phyloP scores from a whole-genome alignment of 495 filamentous ascomycete genomes.

The Talaromyces stipitatus region DNA sequence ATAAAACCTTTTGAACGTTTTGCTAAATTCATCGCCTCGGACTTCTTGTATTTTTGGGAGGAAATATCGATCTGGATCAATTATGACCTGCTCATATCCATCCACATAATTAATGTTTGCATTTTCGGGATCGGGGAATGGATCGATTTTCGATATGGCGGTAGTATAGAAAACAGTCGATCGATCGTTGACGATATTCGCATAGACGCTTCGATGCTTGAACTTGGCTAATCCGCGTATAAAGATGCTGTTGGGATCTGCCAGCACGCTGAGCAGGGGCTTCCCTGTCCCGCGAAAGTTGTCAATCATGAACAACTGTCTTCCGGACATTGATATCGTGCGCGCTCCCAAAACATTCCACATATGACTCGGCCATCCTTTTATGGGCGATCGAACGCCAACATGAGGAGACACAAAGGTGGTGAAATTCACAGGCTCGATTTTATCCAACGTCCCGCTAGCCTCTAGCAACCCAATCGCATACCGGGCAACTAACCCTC shows the following conservation, averaged over 20 bases:
- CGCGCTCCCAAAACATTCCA: conserved; percentile 78
- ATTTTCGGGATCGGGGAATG: conserved; percentile 56
- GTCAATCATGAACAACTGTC: conserved; percentile 84
- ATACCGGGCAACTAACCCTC: conserved; percentile 82
- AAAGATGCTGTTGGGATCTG: conserved; percentile 81
- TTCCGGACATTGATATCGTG: conserved; percentile 69
- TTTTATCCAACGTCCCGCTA: conserved; percentile 66
- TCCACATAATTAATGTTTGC: conserved; percentile 63
- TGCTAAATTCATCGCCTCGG: conserved; percentile 9
- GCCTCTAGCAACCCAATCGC: conserved; percentile 76
- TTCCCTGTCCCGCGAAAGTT: conserved; percentile 71
- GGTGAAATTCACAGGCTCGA: conserved; percentile 86
- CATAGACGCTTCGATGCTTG: conserved; percentile 64
- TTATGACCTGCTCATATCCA: conserved; percentile 67
- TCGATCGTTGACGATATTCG: conserved; percentile 79
- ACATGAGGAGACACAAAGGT: conserved; percentile 90
- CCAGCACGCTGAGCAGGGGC: conserved; percentile 71
- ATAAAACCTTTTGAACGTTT: conserved; percentile 22
- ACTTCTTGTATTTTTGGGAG: conserved; percentile 26
- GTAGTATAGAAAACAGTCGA: conserved; percentile 78
- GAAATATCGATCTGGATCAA: conserved; percentile 61
- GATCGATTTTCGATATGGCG: conserved; percentile 62
- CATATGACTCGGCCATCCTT: conserved; percentile 56
- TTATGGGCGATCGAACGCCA: conserved; percentile 68
- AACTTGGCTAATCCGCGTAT: conserved; percentile 71